phyloP scores from a whole-genome alignment of 2,329 filamentous ascomycete species.

The Achaetomium macrosporum region DNA sequence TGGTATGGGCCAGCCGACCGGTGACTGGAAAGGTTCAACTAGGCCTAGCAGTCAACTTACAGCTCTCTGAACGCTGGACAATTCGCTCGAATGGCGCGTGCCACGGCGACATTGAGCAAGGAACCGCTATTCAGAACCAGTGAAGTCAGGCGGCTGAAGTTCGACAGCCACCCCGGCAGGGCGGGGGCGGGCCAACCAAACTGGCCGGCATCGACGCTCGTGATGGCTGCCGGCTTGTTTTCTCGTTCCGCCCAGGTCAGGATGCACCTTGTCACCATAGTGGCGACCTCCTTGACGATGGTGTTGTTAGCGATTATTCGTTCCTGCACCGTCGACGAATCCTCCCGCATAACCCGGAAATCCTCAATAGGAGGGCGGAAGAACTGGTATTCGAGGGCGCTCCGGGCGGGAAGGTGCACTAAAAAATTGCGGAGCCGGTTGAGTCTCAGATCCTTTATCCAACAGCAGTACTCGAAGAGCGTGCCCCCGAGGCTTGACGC shows the following conservation, averaged over 20 bases:
- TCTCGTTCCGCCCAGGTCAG: conserved; percentile 33
- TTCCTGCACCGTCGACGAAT: no score
- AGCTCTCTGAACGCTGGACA: conserved; percentile 59
- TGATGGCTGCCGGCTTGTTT: conserved; percentile 46
- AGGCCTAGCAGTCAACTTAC: conserved; percentile 13
- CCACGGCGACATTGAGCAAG: conserved; percentile 49
- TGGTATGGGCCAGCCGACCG: neutral
- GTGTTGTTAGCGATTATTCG: conserved; percentile 30
- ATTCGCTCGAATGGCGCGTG: conserved; percentile 47
- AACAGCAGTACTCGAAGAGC: conserved; percentile 62
- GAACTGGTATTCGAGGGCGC: conserved; percentile 30
- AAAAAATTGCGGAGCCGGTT: conserved; percentile 55
- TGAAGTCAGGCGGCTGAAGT: conserved; percentile 50
- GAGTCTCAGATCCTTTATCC: conserved; percentile 59
- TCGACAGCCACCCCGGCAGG: conserved; percentile 53
- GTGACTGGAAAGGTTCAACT: neutral
- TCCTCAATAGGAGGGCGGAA: conserved; percentile 37
- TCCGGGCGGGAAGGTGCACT: conserved; percentile 32
- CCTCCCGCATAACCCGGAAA: conserved; percentile 27
- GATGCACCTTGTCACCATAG: conserved; percentile 50
- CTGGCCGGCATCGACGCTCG: conserved; percentile 49
- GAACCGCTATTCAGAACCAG: conserved; percentile 59
- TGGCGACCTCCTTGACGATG: conserved; percentile 45
- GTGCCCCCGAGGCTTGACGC: conserved; percentile 58
- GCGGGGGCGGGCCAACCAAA: conserved; percentile 44